These are phyloP conservation scores for Amanita pallidorosea DNA, from an alignment of 768 basidiomycete species.

Conservation along the genomic window DNA sequence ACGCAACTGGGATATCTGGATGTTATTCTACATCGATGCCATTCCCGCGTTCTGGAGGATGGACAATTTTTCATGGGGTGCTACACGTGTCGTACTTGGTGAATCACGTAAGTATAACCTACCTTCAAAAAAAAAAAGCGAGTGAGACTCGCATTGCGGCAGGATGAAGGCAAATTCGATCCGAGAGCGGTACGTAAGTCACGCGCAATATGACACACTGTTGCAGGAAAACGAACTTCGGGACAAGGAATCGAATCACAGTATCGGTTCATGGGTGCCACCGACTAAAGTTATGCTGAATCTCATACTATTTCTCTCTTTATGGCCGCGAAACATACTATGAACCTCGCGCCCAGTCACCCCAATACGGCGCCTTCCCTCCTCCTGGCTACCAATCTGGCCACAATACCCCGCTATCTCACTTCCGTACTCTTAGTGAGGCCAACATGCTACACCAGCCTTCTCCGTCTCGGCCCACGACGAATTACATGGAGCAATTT, in stretches of 20 bases:
- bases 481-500: no score
- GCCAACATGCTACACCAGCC: constrained; percentile 34
- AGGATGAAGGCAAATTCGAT: constrained; percentile 99
- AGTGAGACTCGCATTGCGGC: constrained; percentile 2
- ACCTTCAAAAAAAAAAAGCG: background rate
- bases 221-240: constrained; percentile 86
- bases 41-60: constrained; percentile 95
- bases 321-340: constrained; percentile 87
- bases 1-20: constrained; percentile 98
- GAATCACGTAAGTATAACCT: constrained; percentile 67
- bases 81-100: constrained; percentile 84
- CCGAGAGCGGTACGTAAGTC: constrained; percentile 91
- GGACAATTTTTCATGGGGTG: constrained; percentile 98
- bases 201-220: constrained; percentile 9
- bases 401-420: constrained; percentile 58
- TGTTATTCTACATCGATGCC: constrained; percentile 91
- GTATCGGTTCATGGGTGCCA: constrained; percentile 88
- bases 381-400: constrained; percentile 73
- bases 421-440: constrained; percentile 24
- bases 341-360: constrained; percentile 60
- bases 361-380: constrained; percentile 49
- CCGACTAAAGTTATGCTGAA: constrained; percentile 65
- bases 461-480: constrained; percentile 57
- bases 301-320: constrained; percentile 67
- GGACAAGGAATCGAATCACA: constrained; percentile 96